phyloP scores from a whole-genome alignment of 352 stramenopile species.

The Globisporangium canariense region DNA sequence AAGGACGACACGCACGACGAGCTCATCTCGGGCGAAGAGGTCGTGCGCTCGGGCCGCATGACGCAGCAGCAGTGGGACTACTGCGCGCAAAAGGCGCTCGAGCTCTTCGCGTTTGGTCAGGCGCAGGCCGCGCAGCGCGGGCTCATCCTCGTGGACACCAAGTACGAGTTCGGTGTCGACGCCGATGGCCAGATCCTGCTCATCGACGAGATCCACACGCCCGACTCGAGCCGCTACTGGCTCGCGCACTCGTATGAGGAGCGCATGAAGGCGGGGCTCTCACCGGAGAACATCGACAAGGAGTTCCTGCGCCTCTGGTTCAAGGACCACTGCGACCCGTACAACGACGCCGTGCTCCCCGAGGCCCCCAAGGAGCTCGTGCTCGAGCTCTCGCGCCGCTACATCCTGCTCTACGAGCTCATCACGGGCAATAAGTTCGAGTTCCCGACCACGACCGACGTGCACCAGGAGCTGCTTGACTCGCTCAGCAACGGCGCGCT shows the following conservation, averaged over 20 bases:
- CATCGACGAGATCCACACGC: constrained; percentile 99
- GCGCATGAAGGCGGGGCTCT: constrained; percentile 80
- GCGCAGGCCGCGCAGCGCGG: constrained; percentile 88
- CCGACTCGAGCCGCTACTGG: constrained; percentile 97
- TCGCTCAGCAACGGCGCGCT: constrained; percentile 35
- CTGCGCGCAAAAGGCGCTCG: constrained; percentile 90
- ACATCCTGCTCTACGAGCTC: constrained; percentile 98
- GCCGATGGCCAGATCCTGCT: constrained; percentile 92
- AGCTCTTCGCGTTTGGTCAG: constrained; percentile 92
- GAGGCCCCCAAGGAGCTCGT: constrained; percentile 96
- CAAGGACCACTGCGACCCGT: constrained; percentile 97
- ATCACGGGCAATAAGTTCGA: constrained; percentile 96
- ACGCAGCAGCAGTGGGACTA: constrained; percentile 96
- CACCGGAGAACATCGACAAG: constrained; percentile 99
- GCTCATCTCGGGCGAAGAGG: constrained; percentile 94
- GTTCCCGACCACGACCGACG: constrained; percentile 49
- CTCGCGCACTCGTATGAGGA: constrained; percentile 89
- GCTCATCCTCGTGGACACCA: constrained; percentile 99
- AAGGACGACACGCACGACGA: constrained; percentile 98
- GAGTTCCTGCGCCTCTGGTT: constrained; percentile 99
- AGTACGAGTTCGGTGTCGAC: constrained; percentile 88
- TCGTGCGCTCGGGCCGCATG: constrained; percentile 94
- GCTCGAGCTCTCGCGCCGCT: constrained; percentile 93
- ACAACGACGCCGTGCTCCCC: constrained; percentile 94
- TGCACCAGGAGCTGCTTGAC: constrained; percentile 48